A percentile compares a stretch with the other conserved stretches of the same genome.
phyloP scores from a whole-genome alignment of 1,139 yeast species.

The Pichia kudriavzevii region DNA sequence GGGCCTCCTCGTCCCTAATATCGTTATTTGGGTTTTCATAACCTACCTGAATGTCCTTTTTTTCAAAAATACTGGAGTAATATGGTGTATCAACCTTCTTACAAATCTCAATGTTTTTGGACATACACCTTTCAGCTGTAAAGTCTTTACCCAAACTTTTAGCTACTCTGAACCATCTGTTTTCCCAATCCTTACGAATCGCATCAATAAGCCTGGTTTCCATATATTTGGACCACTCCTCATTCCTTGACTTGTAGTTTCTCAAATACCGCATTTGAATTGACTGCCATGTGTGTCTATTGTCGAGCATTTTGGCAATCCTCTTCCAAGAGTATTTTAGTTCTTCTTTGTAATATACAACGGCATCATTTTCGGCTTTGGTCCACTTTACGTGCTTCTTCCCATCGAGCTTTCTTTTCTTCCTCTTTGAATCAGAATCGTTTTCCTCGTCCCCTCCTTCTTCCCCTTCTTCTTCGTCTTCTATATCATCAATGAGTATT shows the following conservation, averaged over 20 bases:
- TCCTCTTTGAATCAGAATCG: conserved; percentile 2
- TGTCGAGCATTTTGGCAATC: conserved; percentile 29
- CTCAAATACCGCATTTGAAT: conserved; percentile 38
- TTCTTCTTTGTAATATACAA: conserved; percentile 32
- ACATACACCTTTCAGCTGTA: conserved; percentile 23
- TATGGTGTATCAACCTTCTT: conserved; percentile 24
- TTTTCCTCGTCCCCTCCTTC: background rate
- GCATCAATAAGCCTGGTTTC: conserved; percentile 25
- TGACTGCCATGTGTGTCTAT: conserved; percentile 36
- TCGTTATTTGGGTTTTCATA: conserved; percentile 21
- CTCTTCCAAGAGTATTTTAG: conserved; percentile 32
- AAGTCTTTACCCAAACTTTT: conserved; percentile 24
- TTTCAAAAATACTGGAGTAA: conserved; percentile 20
- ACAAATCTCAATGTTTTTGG: conserved; percentile 26
- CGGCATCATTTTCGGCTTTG: conserved; percentile 31
- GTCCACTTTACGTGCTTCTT: conserved; percentile 26
- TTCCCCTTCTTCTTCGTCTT: background rate
- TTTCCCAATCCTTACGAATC: conserved; percentile 34
- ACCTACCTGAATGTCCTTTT: conserved; percentile 22
- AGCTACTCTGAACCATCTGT: conserved; percentile 32
- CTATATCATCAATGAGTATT: background rate
- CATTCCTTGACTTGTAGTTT: conserved; percentile 30
- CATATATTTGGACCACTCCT: conserved; percentile 29
- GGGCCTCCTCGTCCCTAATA: conserved; percentile 26
- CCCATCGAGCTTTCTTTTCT: conserved; percentile 1